A percentile compares a stretch with the other conserved stretches of the same genome.
Evolutionary conservation across 306 rosid species (phyloP).

Genomic region (Luffa acutangula): DNA sequence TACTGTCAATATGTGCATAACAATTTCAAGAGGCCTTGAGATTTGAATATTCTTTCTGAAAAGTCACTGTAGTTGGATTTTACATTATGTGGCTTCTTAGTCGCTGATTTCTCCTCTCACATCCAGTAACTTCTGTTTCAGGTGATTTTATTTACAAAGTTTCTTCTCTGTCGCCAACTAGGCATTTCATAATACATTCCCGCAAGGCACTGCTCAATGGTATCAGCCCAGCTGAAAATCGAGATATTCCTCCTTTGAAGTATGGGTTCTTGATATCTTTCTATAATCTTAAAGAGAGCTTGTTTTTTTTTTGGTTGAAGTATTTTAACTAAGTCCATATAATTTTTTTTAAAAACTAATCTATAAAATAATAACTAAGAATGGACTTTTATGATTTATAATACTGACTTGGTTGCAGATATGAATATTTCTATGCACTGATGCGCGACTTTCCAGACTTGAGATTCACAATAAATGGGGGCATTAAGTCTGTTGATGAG

Average conservation of each 20-base stretch:
- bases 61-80: not conserved
- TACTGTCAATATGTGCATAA: not conserved
- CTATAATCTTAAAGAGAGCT: not conserved
- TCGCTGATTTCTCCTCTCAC: slow-evolving; percentile 18
- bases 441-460: slow-evolving; percentile 95
- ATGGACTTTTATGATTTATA: not conserved
- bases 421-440: slow-evolving; percentile 83
- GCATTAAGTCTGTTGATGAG: slow-evolving; percentile 72
- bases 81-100: not conserved
- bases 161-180: slow-evolving; percentile 82
- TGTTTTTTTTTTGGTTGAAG: not conserved
- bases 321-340: not conserved
- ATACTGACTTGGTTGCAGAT: slow-evolving; percentile 36
- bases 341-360: not conserved
- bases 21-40: not conserved
- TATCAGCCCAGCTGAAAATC: slow-evolving; percentile 94
- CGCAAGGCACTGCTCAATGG: slow-evolving; percentile 94
- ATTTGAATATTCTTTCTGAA: not conserved
- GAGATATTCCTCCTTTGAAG: slow-evolving; percentile 90
- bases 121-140: slow-evolving; percentile 21
- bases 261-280: slow-evolving; percentile 23
- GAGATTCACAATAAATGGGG: slow-evolving; percentile 93
- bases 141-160: slow-evolving; percentile 97
- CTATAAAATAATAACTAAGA: not conserved
- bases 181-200: slow-evolving; percentile 84